Percentiles rank a stretch among this genome's conserved stretches.
Evolutionary conservation across 1,284 basidiomycete genomes (phyloP).

Genomic region (Cutaneotrichosporon cutaneum): DNA sequence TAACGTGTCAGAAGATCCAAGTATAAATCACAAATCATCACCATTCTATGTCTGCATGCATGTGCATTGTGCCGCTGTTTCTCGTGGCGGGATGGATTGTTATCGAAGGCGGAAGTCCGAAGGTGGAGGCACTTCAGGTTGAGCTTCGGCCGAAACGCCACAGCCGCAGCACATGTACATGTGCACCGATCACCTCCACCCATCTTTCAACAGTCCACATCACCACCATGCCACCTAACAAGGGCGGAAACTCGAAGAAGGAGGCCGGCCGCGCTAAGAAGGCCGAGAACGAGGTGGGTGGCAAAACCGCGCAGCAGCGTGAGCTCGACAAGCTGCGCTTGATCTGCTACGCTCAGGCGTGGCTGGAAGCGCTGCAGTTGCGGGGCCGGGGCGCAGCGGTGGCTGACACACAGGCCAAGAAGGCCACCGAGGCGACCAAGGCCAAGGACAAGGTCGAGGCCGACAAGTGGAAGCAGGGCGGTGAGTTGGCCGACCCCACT

Average conservation of each 20-base stretch:
- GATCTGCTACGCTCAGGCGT: too few species aligned
- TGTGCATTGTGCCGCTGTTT: not conserved
- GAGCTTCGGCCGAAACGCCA: constrained; percentile 17
- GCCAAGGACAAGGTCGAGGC: constrained; percentile 63
- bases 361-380: not conserved
- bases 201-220: not conserved
- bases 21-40: not conserved
- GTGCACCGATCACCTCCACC: not conserved
- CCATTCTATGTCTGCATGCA: not conserved
- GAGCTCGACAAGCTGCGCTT: too few species aligned
- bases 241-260: constrained; percentile 79
- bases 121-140: constrained; percentile 9
- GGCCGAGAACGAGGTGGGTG: constrained; percentile 84
- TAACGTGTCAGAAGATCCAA: not conserved
- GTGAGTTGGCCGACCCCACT: constrained; percentile 52
- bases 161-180: not conserved
- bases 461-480: constrained; percentile 71
- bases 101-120: too few species aligned
- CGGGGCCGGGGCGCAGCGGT: too few species aligned
- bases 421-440: constrained; percentile 30
- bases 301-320: not conserved
- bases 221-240: constrained; percentile 72
- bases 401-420: constrained; percentile 60
- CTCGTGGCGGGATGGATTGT: too few species aligned
- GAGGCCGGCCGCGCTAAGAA: constrained; percentile 84